These are phyloP conservation scores for Colletotrichum sp. DNA, from an alignment of 2,329 filamentous ascomycete genomes.

Conservation along the genomic window DNA sequence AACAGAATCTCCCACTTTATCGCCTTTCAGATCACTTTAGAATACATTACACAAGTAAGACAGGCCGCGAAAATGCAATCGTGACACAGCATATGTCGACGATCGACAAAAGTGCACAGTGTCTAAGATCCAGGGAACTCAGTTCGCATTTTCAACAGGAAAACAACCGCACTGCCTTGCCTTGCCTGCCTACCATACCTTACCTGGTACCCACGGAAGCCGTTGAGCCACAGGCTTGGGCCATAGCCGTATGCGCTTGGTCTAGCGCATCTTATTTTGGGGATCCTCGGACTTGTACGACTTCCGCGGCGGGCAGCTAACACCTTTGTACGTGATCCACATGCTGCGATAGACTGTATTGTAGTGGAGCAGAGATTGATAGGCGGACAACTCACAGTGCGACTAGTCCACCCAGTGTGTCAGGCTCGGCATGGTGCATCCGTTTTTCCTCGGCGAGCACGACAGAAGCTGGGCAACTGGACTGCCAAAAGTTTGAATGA, in stretches of 20 bases:
- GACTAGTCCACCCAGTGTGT: not conserved
- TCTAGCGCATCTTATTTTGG: not conserved
- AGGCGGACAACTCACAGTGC: not conserved
- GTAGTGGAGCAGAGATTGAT: not conserved
- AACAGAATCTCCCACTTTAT: not conserved
- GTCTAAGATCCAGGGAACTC: not conserved
- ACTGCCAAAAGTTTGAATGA: not conserved
- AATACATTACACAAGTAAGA: not conserved
- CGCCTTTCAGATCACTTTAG: not conserved
- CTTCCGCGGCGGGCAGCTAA: not conserved
- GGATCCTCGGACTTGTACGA: not conserved
- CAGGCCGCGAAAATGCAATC: not conserved
- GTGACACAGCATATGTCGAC: not conserved
- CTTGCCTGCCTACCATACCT: not conserved
- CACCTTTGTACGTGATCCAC: not conserved
- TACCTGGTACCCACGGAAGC: not conserved
- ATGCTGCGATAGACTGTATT: not conserved
- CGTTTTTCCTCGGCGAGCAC: slow-evolving; percentile 4
- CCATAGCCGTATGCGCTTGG: not conserved
- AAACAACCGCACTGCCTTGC: not conserved
- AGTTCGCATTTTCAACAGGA: not conserved
- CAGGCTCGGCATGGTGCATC: slow-evolving; percentile 14
- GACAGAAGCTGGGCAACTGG: not conserved
- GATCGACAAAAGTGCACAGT: not conserved
- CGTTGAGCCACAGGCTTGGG: not conserved